Evolutionary conservation across 148 eudicot genomes (phyloP).

Genomic region (Diospyros lotus): DNA sequence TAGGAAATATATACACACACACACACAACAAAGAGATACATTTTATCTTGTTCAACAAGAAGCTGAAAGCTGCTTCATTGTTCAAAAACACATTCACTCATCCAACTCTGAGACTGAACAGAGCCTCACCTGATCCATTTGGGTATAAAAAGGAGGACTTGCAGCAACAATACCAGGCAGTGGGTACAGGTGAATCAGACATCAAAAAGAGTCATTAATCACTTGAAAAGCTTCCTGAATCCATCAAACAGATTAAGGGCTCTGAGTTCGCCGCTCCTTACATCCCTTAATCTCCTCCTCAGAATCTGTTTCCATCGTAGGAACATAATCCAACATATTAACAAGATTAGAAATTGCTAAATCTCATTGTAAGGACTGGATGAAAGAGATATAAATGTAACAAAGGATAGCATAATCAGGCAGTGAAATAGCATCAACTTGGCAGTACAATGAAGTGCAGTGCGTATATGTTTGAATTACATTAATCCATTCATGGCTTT

Average conservation of each 20-base stretch:
- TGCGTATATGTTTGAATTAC: no score
- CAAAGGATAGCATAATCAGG: not conserved
- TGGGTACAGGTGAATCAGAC: not conserved
- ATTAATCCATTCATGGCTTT: not conserved
- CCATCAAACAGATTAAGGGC: conserved; percentile 72
- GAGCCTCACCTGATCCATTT: no score
- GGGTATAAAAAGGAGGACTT: not conserved
- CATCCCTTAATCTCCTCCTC: conserved; percentile 81
- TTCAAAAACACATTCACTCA: no score
- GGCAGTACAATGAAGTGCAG: no score
- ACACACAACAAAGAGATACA: no score
- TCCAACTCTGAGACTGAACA: no score
- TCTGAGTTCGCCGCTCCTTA: conserved; percentile 74
- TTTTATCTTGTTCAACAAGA: no score
- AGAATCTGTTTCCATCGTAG: conserved; percentile 53
- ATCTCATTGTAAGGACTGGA: not conserved
- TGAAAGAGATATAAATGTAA: not conserved
- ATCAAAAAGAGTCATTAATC: conserved; percentile 7
- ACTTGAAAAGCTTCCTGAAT: conserved; percentile 64
- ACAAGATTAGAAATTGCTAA: conserved; percentile 8
- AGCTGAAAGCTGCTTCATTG: no score
- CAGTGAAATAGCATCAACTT: not conserved
- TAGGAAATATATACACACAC: no score
- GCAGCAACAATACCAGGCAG: not conserved
- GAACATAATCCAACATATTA: conserved; percentile 7